These are phyloP conservation scores for Solanum tacnaense DNA, from an alignment of 257 asterid species.

Conservation along the genomic window DNA sequence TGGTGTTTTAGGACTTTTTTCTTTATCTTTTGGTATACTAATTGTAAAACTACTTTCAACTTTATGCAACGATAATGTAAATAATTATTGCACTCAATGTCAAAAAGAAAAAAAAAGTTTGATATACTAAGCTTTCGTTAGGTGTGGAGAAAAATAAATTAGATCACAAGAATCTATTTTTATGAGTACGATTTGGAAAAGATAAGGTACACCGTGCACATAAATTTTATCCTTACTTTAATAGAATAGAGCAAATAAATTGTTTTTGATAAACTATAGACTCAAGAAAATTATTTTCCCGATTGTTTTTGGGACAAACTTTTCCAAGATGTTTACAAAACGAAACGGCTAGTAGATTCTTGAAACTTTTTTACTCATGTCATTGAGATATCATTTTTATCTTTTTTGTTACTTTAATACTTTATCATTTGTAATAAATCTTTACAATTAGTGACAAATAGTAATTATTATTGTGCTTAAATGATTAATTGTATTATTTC, in stretches of 20 bases:
- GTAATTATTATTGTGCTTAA: not conserved
- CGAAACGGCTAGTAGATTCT: not conserved
- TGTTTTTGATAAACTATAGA: fast-evolving
- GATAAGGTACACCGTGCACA: fast-evolving
- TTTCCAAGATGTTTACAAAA: not conserved
- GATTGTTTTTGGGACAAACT: not conserved
- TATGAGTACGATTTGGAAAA: fast-evolving
- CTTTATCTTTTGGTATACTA: not conserved
- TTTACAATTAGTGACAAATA: not conserved
- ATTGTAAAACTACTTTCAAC: not conserved
- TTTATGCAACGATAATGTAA: not conserved
- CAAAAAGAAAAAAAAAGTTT: fast-evolving
- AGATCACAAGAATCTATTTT: too few species aligned
- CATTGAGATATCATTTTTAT: not conserved
- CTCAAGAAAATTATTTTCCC: not conserved
- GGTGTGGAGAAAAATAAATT: fast-evolving
- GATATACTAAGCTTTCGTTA: not conserved
- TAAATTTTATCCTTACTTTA: not conserved
- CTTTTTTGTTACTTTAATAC: not conserved
- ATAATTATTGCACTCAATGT: not conserved
- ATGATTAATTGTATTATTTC: not conserved
- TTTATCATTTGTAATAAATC: not conserved
- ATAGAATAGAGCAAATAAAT: too few species aligned
- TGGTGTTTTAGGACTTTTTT: not conserved
- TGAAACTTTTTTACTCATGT: not conserved